Conservation (phyloP, 2,329 filamentous ascomycete genomes). For the Penicillium sp. region DNA sequence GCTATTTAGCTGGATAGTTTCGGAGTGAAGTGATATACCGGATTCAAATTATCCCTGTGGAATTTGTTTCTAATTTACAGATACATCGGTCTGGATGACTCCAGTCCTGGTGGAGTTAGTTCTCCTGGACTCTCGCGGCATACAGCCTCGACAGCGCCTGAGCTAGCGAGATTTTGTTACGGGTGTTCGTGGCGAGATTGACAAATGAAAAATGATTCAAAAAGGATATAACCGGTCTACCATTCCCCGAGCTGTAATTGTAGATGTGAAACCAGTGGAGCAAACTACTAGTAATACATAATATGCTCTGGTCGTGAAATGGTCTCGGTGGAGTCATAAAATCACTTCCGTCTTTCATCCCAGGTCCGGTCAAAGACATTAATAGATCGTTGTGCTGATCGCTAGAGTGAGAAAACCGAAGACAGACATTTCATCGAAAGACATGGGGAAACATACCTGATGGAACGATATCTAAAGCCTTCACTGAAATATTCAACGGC, state of each 20-base stretch:
- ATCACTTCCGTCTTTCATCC: constrained; percentile 19
- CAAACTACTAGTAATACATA: too few relatives aligned
- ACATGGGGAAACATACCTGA: constrained; percentile 31
- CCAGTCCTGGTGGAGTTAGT: not conserved
- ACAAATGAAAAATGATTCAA: not conserved
- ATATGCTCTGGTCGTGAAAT: too few relatives aligned
- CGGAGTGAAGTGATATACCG: constrained; percentile 21
- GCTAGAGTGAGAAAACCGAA: not conserved
- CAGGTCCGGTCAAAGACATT: constrained; percentile 37
- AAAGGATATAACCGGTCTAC: not conserved
- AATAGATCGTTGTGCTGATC: constrained; percentile 36
- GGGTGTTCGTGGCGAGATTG: not conserved
- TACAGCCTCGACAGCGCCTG: not conserved
- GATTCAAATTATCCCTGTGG: constrained; percentile 21
- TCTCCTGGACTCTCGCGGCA: not conserved
- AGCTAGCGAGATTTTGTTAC: not conserved
- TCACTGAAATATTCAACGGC: constrained; percentile 48
- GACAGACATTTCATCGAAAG: not conserved
- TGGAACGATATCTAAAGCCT: constrained; percentile 54
- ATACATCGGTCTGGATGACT: not conserved
- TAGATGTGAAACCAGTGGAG: too few relatives aligned
- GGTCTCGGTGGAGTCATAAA: too few relatives aligned
- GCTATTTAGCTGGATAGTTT: constrained; percentile 17
- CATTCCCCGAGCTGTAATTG: too few relatives aligned
- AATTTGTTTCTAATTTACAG: not conserved